phyloP scores from a whole-genome alignment of 805 yeast genomes.

The Saturnispora serradocipensis region DNA sequence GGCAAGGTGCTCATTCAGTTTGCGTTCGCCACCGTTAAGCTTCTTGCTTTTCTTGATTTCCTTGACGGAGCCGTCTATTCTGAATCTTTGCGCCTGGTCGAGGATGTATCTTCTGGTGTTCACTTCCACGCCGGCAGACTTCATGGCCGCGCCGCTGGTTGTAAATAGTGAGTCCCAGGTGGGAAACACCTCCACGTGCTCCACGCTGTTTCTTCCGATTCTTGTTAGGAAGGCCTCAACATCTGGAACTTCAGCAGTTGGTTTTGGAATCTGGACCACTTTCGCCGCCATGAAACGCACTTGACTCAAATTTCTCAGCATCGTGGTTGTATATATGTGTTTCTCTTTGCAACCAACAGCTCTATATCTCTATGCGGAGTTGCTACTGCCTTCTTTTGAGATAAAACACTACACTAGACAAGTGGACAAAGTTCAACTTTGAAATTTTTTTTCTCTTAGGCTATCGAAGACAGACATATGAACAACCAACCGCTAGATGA shows the following conservation, averaged over 20 bases:
- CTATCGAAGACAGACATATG: not conserved
- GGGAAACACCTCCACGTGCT: conserved; percentile 60
- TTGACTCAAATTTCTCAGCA: not conserved
- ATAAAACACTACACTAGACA: not conserved
- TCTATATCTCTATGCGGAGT: not conserved
- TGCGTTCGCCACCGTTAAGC: conserved; percentile 79
- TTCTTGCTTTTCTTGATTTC: conserved; percentile 35
- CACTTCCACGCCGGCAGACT: conserved; percentile 68
- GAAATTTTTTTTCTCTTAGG: not conserved
- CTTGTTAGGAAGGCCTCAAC: conserved; percentile 61
- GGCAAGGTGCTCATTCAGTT: conserved; percentile 57
- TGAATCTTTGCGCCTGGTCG: conserved; percentile 60
- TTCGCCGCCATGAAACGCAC: not conserved
- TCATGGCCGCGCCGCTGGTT: conserved; percentile 47
- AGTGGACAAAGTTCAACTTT: not conserved
- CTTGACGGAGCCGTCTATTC: conserved; percentile 37
- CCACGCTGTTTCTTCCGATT: conserved; percentile 70
- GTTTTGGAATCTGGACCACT: conserved; percentile 32
- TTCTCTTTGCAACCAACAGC: not conserved
- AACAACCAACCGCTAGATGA: conserved; percentile 51
- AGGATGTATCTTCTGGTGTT: conserved; percentile 65
- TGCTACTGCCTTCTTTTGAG: not conserved
- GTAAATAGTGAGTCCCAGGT: conserved; percentile 63
- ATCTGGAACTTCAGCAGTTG: conserved; percentile 52
- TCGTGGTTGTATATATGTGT: not conserved